These are phyloP conservation scores for Jackrogersella minutella DNA, from an alignment of 495 filamentous ascomycete species.

Conservation along the genomic window DNA sequence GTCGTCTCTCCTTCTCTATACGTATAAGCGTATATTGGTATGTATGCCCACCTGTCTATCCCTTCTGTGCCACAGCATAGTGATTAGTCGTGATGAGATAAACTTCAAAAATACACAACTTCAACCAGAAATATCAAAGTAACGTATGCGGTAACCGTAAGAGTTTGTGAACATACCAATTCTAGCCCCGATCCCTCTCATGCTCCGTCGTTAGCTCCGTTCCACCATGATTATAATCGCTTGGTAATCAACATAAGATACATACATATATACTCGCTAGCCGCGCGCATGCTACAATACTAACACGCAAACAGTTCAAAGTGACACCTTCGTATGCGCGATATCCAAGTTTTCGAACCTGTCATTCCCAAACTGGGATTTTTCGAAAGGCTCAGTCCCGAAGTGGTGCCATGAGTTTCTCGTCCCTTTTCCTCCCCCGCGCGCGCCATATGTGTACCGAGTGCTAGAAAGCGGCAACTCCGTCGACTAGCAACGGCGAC, in stretches of 20 bases:
- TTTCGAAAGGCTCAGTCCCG: slow-evolving; percentile 9
- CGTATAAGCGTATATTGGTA: not conserved
- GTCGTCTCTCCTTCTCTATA: not conserved
- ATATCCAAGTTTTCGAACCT: not conserved
- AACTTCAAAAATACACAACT: not conserved
- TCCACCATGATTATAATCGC: not conserved
- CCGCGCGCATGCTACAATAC: slow-evolving; percentile 10
- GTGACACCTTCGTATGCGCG: slow-evolving; percentile 1
- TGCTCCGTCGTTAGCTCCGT: slow-evolving; percentile 9
- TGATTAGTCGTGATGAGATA: slow-evolving; percentile 3
- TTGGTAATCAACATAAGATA: not conserved
- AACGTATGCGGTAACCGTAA: not conserved
- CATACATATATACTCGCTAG: slow-evolving; percentile 4
- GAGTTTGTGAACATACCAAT: not conserved
- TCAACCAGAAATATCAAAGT: not conserved
- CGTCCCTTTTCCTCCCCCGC: not conserved
- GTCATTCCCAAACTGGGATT: not conserved
- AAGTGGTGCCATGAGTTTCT: not conserved
- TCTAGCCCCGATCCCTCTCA: not conserved
- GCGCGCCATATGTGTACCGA: not conserved
- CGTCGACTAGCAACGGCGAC: slow-evolving; percentile 1
- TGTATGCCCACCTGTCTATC: not conserved
- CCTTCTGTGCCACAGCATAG: not conserved
- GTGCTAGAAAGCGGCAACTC: slow-evolving; percentile 13
- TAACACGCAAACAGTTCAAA: not conserved